Evolutionary conservation across 805 yeast species (phyloP), one percentile per base, ranked within the genome.

Genomic region (Wickerhamiella hasegawae): DNA sequence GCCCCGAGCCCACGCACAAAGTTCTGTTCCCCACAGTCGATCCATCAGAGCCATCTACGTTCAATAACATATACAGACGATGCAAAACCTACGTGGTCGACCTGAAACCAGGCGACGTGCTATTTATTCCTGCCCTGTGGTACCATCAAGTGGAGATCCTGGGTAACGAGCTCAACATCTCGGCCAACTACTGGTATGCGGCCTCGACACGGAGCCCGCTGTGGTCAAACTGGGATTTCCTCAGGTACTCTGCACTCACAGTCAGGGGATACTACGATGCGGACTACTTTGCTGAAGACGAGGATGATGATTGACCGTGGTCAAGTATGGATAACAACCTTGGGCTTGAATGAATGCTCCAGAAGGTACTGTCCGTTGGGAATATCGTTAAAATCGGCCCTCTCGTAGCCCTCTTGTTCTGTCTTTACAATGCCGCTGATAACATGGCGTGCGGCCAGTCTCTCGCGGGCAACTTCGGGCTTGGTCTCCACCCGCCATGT

Each of bases 371-470:
- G 47, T 1, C 85, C 92, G 53, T 85, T 85, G 8, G 66, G 57
- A 22, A 68, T 48, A 52, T 84, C 95, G 44, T 57, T 54, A 46
- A 54, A 52, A 54, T 68, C 55, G 45, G 65, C 47, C 43, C 61
- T 33, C 37, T 43, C 47, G 52, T 55, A 22, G 49, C 63, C 67
- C 4, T 41, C 52, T 17, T 45, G 55, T 8, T 55, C 34, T 8
- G 50, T 45, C 1, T 40, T 32, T 2, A 53, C 58, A 11, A 62
- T 50, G 5, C 66, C 66, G 12, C 63, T 53, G 12, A 21, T 37
- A 10, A 62, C 40, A 53, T 84, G 95, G 34, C 94, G 58, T 34
- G 60, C 56, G 0, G 81, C 75, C 1, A 82, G 72, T 41, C 94
- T 58, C 4, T 59, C 51, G 25, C 73, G 57, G 10, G 76, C 72